Evolutionary conservation across 2,329 filamentous ascomycete genomes (phyloP).

Genomic region (Teratosphaeria gauchensis): DNA sequence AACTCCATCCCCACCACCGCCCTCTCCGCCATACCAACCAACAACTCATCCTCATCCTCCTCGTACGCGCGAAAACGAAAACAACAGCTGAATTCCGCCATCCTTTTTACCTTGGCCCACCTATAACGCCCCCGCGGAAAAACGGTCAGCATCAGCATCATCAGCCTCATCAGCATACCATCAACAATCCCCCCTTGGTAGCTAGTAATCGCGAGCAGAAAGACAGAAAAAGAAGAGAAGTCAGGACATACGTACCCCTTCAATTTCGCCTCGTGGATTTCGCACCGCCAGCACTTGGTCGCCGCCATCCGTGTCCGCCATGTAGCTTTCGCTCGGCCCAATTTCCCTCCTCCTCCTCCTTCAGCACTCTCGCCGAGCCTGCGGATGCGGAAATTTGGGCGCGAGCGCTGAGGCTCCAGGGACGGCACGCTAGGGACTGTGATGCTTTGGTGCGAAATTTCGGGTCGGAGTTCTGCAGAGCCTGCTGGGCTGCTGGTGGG

Average conservation of each 20-base stretch:
- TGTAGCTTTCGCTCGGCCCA: constrained; percentile 15
- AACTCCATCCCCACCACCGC: background rate
- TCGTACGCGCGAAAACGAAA: constrained; percentile 15
- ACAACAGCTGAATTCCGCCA: constrained; percentile 18
- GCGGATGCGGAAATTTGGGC: constrained; percentile 4
- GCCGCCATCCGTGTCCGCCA: constrained; percentile 19
- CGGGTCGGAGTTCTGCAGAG: background rate
- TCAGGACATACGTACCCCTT: no score
- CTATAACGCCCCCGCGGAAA: background rate
- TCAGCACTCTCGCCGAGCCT: no score
- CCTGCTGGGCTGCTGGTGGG: background rate
- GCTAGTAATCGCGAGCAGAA: no score
- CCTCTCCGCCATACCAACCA: background rate
- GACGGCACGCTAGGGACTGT: background rate
- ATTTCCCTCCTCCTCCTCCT: background rate
- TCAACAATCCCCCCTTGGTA: no score
- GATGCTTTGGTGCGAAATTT: background rate
- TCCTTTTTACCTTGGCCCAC: constrained; percentile 6
- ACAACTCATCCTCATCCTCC: constrained; percentile 4
- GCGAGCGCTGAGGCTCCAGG: background rate
- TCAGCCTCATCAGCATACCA: no score
- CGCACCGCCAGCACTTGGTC: constrained; percentile 21
- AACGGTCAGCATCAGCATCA: background rate
- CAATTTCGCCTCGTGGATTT: constrained; percentile 7
- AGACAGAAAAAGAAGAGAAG: no score